Evolutionary conservation across 2,329 filamentous ascomycete species (phyloP).

Genomic region (Trichophyton mentagrophytes): DNA sequence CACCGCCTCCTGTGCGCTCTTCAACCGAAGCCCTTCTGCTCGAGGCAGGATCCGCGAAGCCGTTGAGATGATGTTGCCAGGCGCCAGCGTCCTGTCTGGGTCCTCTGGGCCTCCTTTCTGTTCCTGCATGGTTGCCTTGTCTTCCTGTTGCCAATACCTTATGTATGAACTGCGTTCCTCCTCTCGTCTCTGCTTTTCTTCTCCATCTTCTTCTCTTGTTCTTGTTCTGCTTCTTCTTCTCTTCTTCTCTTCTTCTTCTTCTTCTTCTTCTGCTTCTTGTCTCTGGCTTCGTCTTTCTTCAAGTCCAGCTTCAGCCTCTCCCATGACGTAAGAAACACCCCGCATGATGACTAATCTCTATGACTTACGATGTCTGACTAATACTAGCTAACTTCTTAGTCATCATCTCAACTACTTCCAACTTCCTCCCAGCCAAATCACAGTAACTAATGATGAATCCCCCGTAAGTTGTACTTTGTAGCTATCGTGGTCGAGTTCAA

Average conservation of each 20-base stretch:
- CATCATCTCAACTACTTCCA: background rate
- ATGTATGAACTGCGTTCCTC: background rate
- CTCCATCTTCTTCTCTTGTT: background rate
- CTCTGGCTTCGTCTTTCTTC: too few relatives aligned
- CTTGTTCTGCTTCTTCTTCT: background rate
- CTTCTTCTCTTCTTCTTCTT: background rate
- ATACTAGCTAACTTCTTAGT: background rate
- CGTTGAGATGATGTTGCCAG: conserved; percentile 22
- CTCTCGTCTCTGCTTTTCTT: background rate
- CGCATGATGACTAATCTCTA: too few relatives aligned
- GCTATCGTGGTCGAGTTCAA: too few relatives aligned
- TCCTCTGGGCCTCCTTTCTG: background rate
- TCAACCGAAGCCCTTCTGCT: conserved; percentile 17
- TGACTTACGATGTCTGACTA: too few relatives aligned
- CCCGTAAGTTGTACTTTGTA: too few relatives aligned
- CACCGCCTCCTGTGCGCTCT: conserved; percentile 59
- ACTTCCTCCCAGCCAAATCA: too few relatives aligned
- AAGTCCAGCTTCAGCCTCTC: too few relatives aligned
- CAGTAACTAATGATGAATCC: too few relatives aligned
- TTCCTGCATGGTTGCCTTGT: background rate
- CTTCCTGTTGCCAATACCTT: background rate
- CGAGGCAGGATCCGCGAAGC: conserved; percentile 21
- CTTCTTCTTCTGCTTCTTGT: background rate
- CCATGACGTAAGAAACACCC: too few relatives aligned
- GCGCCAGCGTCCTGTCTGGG: conserved; percentile 10